Base-by-base conservation (phyloP, 495 filamentous ascomycete species). In the Neurospora sp. region DNA sequence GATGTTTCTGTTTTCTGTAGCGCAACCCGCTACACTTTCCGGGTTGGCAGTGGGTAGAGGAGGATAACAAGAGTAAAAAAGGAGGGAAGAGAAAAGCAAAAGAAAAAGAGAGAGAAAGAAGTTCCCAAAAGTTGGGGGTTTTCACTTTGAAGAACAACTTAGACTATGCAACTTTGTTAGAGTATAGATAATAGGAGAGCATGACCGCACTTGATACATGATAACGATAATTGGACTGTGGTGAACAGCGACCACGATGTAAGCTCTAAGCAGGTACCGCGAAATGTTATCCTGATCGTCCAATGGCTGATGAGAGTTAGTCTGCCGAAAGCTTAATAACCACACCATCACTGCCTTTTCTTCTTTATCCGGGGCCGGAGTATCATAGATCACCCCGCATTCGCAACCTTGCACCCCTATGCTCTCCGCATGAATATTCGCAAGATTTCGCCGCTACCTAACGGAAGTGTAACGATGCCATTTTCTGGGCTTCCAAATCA, bases 1-100 rank as follows among this genome's bases (percentile, higher is more conserved):
- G 39, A 72, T 44, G 39, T 71, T 72, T 75, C 35, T 7, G 54
- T 66, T 66, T 66, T 35, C 48, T 66, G 14, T 38, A 71, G 66
- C 16, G 23, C 27, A 71, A 54, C 27, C 40, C 27, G 14, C n/a
- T 37, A 59, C 69, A 37, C 12, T 38, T 70, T 74, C 38, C 71
- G 23, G 35, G n/a, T 35, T 48, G 54, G 74, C 62, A 40, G 37
- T 38, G 71, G 38, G 39, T 44, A 39, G 69, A 66, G 71, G 39
- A 46, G 38, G 39, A 39, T 23, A 40, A 23, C 2, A 39, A 27
- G 38, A 66, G 11, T 40, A 37, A 73, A 73, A 71, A 59, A 71
- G 31, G 39, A 70, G 18, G 27, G 1, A 72, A 71, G 42, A 41
- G 54, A 62, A 37, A 73, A 73, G 46, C 70, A 48, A 71, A 23